Conservation (phyloP, 1,139 yeast species). For the Kazachstania sp. region DNA sequence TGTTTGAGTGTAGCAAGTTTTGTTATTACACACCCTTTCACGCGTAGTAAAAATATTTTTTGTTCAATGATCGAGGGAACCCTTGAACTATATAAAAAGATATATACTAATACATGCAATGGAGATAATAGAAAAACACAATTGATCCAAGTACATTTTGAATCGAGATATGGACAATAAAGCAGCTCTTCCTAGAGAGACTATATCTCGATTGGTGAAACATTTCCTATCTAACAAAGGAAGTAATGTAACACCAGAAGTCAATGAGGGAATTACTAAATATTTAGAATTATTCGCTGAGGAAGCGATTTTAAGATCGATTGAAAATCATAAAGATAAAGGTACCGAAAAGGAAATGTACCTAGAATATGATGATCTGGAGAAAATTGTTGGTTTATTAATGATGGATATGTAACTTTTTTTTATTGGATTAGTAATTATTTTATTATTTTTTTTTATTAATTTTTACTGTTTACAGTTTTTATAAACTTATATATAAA, state of each 20-base stretch:
- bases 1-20: too few species aligned
- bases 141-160: neutral
- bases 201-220: constrained; percentile 48
- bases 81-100: too few species aligned
- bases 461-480: neutral
- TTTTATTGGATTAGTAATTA: neutral
- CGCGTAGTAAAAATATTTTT: too few species aligned
- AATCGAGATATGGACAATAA: neutral
- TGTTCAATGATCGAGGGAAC: too few species aligned
- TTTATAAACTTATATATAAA: neutral
- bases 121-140: too few species aligned
- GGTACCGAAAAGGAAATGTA: constrained; percentile 29
- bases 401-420: constrained; percentile 24
- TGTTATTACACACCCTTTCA: too few species aligned
- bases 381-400: constrained; percentile 26
- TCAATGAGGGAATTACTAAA: constrained; percentile 45
- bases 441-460: neutral
- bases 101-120: too few species aligned
- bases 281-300: constrained; percentile 52
- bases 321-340: constrained; percentile 39
- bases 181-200: constrained; percentile 33
- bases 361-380: constrained; percentile 25
- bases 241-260: constrained; percentile 43
- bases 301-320: constrained; percentile 56
- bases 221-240: constrained; percentile 41